Base-by-base conservation (phyloP, 495 filamentous ascomycete genomes). In the Penicillium samsonianum region DNA sequence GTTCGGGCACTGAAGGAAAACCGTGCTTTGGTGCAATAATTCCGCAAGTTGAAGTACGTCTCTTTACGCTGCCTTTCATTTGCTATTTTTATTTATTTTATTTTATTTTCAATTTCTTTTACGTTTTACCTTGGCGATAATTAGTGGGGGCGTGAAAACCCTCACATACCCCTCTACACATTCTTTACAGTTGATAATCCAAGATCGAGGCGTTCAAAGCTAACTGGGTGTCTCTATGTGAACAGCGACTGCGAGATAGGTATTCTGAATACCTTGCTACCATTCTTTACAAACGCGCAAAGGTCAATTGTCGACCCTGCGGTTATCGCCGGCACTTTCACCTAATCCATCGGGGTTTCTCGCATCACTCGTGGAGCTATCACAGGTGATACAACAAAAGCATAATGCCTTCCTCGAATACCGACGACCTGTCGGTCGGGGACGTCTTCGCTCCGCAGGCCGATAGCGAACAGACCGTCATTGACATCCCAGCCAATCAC, bases 401-500 rank as follows among this genome's bases (percentile, higher is more conserved):
- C 47, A 53, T 14, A 58, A 75, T 73, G 69, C 53, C 63, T 50
- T 48, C 65, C 23, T 59, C 63, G 26, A 53, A 60, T 17, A 45
- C 55, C 23, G 77, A 77, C 19, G 77, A 79, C 50, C 50, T 78
- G 26, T 74, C 72, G n/a, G 75, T 79, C 20, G 69, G 65, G 33
- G 77, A 79, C 59, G 75, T 79, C 16, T 79, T 79, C 58, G 73
- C 64, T 51, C 72, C 74, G 25, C 76, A 80, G 56, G 68, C 72
- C 40, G 76, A 78, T 61, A 68, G 65, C 50, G 63, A 63, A 54
- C 70, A 69, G 37, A 63, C 69, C 30, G 57, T 50, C 51, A 52
- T 60, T 23, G 70, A 73, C 5, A 53, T 60, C 16, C 47, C 68
- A 48, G 50, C 64, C 65, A 57, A 67, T 57, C 61, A 65, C 25